A percentile compares a stretch with the other conserved stretches of the same genome.
phyloP scores from a whole-genome alignment of 345 rosid species.

The Brassica nigra region DNA sequence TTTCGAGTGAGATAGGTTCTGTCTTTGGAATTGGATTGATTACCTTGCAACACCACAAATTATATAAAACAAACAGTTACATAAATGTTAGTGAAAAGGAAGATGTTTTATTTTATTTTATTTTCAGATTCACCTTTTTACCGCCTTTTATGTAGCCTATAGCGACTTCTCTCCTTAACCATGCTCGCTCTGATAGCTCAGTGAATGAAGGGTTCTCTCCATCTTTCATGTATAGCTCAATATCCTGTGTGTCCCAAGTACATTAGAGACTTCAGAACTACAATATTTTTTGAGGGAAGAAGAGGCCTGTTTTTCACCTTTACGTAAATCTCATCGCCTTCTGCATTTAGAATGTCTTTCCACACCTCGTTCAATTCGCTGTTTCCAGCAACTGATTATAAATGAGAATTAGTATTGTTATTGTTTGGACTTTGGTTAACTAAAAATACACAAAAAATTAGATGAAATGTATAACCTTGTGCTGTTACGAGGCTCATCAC shows the following conservation, averaged over 20 bases:
- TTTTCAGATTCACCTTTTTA: slow-evolving; percentile 53
- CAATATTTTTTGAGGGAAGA: not conserved
- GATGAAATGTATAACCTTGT: slow-evolving; percentile 65
- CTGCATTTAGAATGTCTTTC: slow-evolving; percentile 90
- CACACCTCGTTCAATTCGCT: slow-evolving; percentile 86
- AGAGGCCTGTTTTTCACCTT: slow-evolving; percentile 53
- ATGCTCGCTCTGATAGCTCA: slow-evolving; percentile 81
- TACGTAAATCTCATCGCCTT: slow-evolving; percentile 94
- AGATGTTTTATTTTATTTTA: not conserved
- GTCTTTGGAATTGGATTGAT: slow-evolving; percentile 74
- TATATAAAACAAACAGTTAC: not conserved
- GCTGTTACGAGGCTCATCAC: slow-evolving; percentile 98
- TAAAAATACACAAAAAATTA: not conserved
- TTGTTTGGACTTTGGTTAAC: not conserved
- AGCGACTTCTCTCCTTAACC: slow-evolving; percentile 77
- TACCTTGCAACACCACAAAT: slow-evolving; percentile 52
- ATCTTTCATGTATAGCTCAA: slow-evolving; percentile 71
- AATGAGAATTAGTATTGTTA: slow-evolving; percentile 6
- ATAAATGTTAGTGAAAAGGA: not conserved
- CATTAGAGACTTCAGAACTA: slow-evolving; percentile 3
- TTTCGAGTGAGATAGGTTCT: slow-evolving; percentile 56
- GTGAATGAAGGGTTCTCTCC: slow-evolving; percentile 84
- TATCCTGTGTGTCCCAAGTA: slow-evolving; percentile 52
- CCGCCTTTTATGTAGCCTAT: slow-evolving; percentile 81
- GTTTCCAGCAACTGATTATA: slow-evolving; percentile 71